Evolutionary conservation across 139 green algal genomes (phyloP).

Genomic region (Zygnema circumcarinatum): DNA sequence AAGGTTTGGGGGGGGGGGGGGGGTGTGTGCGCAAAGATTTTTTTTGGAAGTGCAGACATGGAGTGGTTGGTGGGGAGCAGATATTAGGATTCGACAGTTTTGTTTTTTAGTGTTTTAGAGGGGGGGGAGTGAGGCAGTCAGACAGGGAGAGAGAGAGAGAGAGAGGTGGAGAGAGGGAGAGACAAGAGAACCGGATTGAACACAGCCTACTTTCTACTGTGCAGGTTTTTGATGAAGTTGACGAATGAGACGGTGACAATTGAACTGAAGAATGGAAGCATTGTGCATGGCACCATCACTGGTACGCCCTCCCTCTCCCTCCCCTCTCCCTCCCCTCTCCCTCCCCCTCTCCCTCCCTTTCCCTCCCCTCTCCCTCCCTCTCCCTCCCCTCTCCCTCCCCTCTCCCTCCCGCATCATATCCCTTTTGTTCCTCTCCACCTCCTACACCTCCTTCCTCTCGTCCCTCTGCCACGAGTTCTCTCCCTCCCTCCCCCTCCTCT

Average conservation of each 20-base stretch:
- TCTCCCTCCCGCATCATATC: not conserved
- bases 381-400: not conserved
- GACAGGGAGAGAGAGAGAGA: too few species aligned
- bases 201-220: constrained; percentile 23
- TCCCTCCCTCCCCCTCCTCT: not conserved
- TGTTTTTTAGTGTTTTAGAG: too few species aligned
- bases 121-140: too few species aligned
- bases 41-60: too few species aligned
- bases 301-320: constrained; percentile 15
- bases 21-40: too few species aligned
- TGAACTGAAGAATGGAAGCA: constrained; percentile 98
- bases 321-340: not conserved
- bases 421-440: not conserved
- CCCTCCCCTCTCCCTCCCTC: constrained; percentile 1
- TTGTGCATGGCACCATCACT: constrained; percentile 90
- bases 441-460: not conserved
- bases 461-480: not conserved
- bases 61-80: too few species aligned
- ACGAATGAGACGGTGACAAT: constrained; percentile 97
- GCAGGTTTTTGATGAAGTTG: constrained; percentile 96
- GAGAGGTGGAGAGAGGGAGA: too few species aligned
- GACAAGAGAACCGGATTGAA: too few species aligned
- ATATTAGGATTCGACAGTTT: too few species aligned
- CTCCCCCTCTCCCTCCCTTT: not conserved
- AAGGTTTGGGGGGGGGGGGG: too few species aligned